Evolutionary conservation across 768 basidiomycete species (phyloP).

Genomic region (Lanmaoa pseudosensibilis): DNA sequence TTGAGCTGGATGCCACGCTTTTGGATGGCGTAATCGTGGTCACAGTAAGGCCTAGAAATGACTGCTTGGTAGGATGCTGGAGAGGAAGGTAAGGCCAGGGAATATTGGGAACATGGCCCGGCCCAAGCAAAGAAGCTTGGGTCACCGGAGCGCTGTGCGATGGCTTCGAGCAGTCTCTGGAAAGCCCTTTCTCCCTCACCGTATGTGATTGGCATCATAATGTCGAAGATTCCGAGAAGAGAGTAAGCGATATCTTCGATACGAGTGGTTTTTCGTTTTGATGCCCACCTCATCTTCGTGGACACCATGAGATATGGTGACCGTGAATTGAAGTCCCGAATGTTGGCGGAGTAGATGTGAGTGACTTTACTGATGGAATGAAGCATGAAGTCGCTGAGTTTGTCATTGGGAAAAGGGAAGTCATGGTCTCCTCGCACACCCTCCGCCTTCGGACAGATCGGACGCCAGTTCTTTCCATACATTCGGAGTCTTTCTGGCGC

Average conservation of each 20-base stretch:
- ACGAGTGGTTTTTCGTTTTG: conserved; percentile 12
- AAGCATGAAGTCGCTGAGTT: conserved; percentile 10
- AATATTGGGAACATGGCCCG: conserved; percentile 5
- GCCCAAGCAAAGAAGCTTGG: conserved; percentile 17
- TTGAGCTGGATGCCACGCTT: conserved; percentile 14
- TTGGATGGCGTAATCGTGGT: conserved; percentile 8
- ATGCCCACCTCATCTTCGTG: conserved; percentile 17
- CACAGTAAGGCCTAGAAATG: background rate
- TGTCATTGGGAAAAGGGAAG: conserved; percentile 14
- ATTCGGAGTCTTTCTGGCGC: conserved; percentile 9
- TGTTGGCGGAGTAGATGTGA: background rate
- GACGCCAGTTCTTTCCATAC: conserved; percentile 13
- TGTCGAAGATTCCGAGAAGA: conserved; percentile 14
- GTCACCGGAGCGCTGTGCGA: conserved; percentile 13
- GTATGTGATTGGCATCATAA: conserved; percentile 11
- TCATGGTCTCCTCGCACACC: background rate
- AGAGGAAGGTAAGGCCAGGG: conserved; percentile 9
- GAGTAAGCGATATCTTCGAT: conserved; percentile 11
- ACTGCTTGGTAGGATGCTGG: conserved; percentile 8
- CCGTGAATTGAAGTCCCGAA: conserved; percentile 2
- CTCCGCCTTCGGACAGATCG: background rate
- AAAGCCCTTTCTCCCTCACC: conserved; percentile 14
- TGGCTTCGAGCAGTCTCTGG: conserved; percentile 10
- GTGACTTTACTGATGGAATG: background rate
- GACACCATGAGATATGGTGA: conserved; percentile 8